A percentile compares a stretch with the other conserved stretches of the same genome.
These are phyloP conservation scores for Podospora tetraspora DNA, from an alignment of 495 filamentous ascomycete species.

Conservation along the genomic window DNA sequence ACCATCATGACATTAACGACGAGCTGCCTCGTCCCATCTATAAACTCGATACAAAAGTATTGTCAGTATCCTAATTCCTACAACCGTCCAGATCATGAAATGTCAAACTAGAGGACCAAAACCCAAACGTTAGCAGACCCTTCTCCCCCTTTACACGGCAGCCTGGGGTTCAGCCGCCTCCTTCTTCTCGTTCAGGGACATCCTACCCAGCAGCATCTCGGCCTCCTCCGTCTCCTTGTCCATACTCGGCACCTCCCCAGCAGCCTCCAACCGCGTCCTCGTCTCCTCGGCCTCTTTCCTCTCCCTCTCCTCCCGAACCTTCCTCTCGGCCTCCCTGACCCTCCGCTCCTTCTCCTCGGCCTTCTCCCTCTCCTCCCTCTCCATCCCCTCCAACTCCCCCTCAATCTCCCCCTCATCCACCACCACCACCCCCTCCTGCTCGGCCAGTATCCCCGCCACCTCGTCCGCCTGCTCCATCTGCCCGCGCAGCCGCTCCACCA, in stretches of 20 bases:
- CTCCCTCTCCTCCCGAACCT: conserved; percentile 29
- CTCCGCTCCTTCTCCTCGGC: conserved; percentile 43
- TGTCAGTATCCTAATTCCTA: not conserved
- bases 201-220: conserved; percentile 29
- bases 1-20: too few species aligned
- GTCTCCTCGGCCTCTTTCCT: conserved; percentile 31
- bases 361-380: conserved; percentile 58
- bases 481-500: conserved; percentile 67
- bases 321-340: conserved; percentile 26
- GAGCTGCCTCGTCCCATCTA: too few species aligned
- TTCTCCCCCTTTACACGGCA: conserved; percentile 7
- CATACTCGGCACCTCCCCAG: conserved; percentile 25
- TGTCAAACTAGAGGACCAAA: not conserved
- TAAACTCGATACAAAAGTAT: not conserved
- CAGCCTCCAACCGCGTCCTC: conserved; percentile 35
- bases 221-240: conserved; percentile 21
- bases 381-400: conserved; percentile 75
- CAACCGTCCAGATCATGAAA: not conserved
- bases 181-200: conserved; percentile 35
- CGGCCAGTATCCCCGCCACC: conserved; percentile 67
- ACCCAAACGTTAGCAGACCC: not conserved
- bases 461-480: conserved; percentile 82
- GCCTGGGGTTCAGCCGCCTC: conserved; percentile 15
- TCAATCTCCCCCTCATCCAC: conserved; percentile 84
- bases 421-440: conserved; percentile 40